Base-by-base conservation (phyloP, 2,329 filamentous ascomycete genomes). In the Cladosporium sp. region DNA sequence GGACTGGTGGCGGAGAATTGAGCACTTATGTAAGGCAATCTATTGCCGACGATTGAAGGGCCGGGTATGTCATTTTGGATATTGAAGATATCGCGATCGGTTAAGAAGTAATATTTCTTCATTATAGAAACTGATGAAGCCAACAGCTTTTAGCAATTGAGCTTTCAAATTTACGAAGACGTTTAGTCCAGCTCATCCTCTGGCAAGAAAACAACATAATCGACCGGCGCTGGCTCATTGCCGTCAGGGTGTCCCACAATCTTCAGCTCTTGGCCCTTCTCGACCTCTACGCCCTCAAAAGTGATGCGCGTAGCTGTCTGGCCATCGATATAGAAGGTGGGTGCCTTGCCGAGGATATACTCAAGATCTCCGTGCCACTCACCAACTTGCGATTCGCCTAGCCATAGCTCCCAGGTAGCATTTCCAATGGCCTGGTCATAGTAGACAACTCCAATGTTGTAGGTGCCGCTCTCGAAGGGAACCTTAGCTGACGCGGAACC, bases 381-480 rank as follows among this genome's bases (percentile, higher is more conserved):
- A 0, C 80, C 82, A 1, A 87, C 56, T 6, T 72, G 60, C 11
- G 65, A 59, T 25, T 78, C 72, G 53, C 79, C 78, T 4, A 86
- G 58, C 43, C 68, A 78, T 1, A 84, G 55, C 52, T 76, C 68
- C 62, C 76, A 87, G 2, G 70, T 67, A 2, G 83, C 72, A 49
- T 71, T 72, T 0, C 84, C 83, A n/a, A 74, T 74, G 22, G 74
- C 72, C 7, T 83, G 52, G 58, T 88, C 82, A 55, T 77, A 86
- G 60, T 86, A 87, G 53, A 84, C 84, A 7, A 87, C 73, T 0
- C 78, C 82, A 2, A 88, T 53, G 56, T 84, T 76, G 55, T 86
- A 88, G 4, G 58, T 74, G 0, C 82, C 82, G 0, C 71, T 69
- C 1, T 71, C 63, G 45, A 78, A 78, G 0, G 67, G 57, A 1